These are phyloP conservation scores for Spiraea crenata DNA, from an alignment of 331 rosid species.

Conservation along the genomic window DNA sequence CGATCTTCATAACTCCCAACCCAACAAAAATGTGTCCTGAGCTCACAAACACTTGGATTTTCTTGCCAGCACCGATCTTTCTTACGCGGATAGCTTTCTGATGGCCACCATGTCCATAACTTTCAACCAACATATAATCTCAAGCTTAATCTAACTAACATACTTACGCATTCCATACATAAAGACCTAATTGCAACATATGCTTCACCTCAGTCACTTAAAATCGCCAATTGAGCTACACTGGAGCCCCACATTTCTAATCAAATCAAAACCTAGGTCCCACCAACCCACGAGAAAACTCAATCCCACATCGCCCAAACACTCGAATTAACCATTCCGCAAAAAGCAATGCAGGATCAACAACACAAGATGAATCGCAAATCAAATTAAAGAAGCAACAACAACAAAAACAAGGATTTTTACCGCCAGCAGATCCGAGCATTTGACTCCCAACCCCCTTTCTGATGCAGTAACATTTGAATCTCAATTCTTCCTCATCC, in stretches of 20 bases:
- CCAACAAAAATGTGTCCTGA: neutral
- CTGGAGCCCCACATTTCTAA: constrained; percentile 13
- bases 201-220: constrained; percentile 26
- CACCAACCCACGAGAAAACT: constrained; percentile 5
- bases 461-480: constrained; percentile 35
- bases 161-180: constrained; percentile 26
- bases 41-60: neutral
- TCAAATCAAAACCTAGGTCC: constrained; percentile 17
- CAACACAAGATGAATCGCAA: constrained; percentile 1
- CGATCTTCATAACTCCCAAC: neutral
- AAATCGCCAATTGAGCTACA: constrained; percentile 28
- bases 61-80: neutral
- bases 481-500: constrained; percentile 45
- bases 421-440: constrained; percentile 88
- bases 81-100: neutral
- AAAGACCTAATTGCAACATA: constrained; percentile 14
- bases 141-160: neutral
- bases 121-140: neutral
- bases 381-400: constrained; percentile 1
- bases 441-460: constrained; percentile 39
- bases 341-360: neutral
- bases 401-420: constrained; percentile 3
- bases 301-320: constrained; percentile 1
- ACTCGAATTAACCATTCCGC: constrained; percentile 16
- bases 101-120: neutral